Evolutionary conservation across 768 basidiomycete species (phyloP), one percentile per base, ranked within the genome.

Genomic region (Lyophyllum shimeji): DNA sequence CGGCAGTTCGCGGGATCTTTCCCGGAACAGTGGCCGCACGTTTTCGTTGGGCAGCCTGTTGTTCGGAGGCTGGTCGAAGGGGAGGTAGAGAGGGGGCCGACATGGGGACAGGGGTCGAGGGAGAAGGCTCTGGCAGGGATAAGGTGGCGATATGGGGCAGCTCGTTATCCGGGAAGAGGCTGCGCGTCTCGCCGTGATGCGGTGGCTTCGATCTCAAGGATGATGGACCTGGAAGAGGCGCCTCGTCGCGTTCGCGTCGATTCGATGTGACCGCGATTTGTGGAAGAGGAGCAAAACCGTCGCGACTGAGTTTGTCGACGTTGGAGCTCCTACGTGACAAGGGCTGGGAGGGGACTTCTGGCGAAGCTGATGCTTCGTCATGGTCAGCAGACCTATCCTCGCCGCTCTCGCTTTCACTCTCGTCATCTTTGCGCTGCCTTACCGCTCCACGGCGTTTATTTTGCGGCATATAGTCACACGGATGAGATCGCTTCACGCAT

Each of bases 381-480:
- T 59, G 71, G 47, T 85, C 84, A 46, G 70, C 78, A 53, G 83
- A 84, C 67, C 74, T 74, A 57, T 75, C 78, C 46, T 86, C 89
- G 45, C 76, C 84, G 67, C 86, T 89, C 25, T 82, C 85, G 61
- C 82, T 83, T 42, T 87, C 89, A 58, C 83, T 85, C 53, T 86
- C 86, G 55, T 83, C 85, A 59, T 78, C 84, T 64, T 83, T 82
- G 61, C 82, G 80, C 63, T 81, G 78, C 58, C 79, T 74, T 46
- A 77, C 66, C 29, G 80, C 81, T 44, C 83, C 83, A 50, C 90
- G 85, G 33, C 89, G 85, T 69, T 89, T 91, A 70, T 83, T 84
- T 62, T 82, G 85, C 15, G 85, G 83, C 82, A 84, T 85, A 62
- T 93, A 93, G 66, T 92, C 90, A 69, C 91, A 93, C 15, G 83